Evolutionary conservation across 106 monocot genomes (phyloP).

Genomic region (Allium sativum): DNA sequence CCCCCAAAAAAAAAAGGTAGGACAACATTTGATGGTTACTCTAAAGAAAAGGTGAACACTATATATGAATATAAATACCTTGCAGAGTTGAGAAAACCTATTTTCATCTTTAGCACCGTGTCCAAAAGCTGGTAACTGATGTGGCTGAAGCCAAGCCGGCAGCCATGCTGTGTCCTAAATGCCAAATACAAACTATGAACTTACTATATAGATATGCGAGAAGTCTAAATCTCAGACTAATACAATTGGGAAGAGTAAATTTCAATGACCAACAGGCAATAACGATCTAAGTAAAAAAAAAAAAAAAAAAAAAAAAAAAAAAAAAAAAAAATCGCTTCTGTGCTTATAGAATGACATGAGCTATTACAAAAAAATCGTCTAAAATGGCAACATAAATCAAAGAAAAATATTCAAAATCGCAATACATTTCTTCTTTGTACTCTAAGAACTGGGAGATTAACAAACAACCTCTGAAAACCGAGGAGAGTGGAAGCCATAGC

Average conservation of each 20-base stretch:
- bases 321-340: not conserved
- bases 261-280: not conserved
- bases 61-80: slow-evolving; percentile 13
- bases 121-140: slow-evolving; percentile 9
- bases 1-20: no score
- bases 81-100: slow-evolving; percentile 9
- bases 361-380: not conserved
- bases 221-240: not conserved
- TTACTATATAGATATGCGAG: not conserved
- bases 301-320: not conserved
- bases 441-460: not conserved
- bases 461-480: slow-evolving; percentile 33
- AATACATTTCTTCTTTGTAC: not conserved
- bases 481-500: slow-evolving; percentile 33
- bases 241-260: no score
- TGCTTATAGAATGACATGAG: not conserved
- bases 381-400: not conserved
- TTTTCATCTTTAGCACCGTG: slow-evolving; percentile 5
- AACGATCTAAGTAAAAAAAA: not conserved
- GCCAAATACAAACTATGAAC: not conserved
- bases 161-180: slow-evolving; percentile 36
- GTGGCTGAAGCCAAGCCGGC: slow-evolving; percentile 51
- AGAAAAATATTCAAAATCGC: not conserved
- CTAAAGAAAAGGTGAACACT: no score
- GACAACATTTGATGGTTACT: no score